Conservation (phyloP, 257 asterid genomes). For the Gynochthodes officinalis region DNA sequence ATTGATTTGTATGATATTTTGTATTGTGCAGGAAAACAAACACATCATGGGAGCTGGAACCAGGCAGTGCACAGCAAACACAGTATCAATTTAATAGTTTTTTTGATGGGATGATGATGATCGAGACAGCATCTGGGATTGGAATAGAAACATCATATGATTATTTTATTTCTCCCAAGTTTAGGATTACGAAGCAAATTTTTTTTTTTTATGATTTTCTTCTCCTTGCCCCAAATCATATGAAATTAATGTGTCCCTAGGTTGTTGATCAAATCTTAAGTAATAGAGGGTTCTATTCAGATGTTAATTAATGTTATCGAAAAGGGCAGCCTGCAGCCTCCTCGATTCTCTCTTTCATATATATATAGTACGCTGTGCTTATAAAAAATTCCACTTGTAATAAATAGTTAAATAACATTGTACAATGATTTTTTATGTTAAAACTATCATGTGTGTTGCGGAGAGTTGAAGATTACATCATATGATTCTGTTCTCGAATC, state of each 20-base stretch:
- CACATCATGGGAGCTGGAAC: slow-evolving; percentile 53
- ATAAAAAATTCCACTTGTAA: slow-evolving; percentile 22
- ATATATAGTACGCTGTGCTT: slow-evolving; percentile 15
- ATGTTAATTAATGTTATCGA: slow-evolving; percentile 19
- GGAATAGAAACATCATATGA: slow-evolving; percentile 79
- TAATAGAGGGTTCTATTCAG: slow-evolving; percentile 57
- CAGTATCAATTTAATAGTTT: too few species aligned
- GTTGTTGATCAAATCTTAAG: slow-evolving; percentile 33
- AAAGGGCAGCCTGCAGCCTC: not conserved
- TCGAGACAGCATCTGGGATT: slow-evolving; percentile 54
- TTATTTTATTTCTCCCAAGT: slow-evolving; percentile 40
- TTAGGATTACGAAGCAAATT: slow-evolving; percentile 32
- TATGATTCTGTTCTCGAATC: slow-evolving; percentile 30
- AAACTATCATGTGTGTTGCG: slow-evolving; percentile 7
- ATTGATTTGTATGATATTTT: not conserved
- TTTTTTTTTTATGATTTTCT: too few species aligned
- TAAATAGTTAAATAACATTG: too few species aligned
- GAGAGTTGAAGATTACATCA: slow-evolving; percentile 23
- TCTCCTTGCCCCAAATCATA: slow-evolving; percentile 48
- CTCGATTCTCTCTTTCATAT: slow-evolving; percentile 38
- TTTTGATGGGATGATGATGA: too few species aligned
- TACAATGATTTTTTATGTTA: not conserved
- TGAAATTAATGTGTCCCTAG: slow-evolving; percentile 78
- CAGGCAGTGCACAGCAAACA: slow-evolving; percentile 42
- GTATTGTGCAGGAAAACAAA: slow-evolving; percentile 33